Evolutionary conservation across 306 rosid genomes (phyloP), one percentile per base, ranked within the genome.

Genomic region (Inga laurina): DNA sequence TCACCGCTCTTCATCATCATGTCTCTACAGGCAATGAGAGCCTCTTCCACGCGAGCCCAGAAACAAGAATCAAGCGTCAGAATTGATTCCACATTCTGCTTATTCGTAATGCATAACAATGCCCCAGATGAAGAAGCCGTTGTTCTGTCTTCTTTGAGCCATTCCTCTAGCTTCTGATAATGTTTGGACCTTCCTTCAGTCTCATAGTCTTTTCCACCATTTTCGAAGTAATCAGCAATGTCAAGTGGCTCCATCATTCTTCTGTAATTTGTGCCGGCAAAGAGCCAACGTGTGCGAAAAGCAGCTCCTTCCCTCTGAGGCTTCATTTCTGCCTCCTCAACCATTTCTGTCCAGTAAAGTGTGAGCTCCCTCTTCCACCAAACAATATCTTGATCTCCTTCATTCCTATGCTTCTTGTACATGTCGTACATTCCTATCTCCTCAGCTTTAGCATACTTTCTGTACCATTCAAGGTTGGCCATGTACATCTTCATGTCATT

Each of bases 31-130:
- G 49, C 83, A 56, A 90, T 70, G 24, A 57, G 78, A 72, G 94
- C 94, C 72, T 93, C 94, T 85, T 94, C 98, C 62, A 93, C 94
- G 11, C 71, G 65, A 19, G 89, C 93, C 97, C 97, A 91, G 79
- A 94, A 94, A 83, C 94, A 90, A 19, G 97, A 91, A 84, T 91
- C 97, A 22, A 86, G 66, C 3, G 90, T 94, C 57, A 93, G 84
- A 79, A 76, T 79, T 12, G 77, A 49, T 11, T 72, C 75, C 72
- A 91, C 91, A 3, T 65, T 76, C 52, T 75, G 72, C 44, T 22
- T 85, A 13, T 70, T 86, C 9, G 18, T 3, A 2, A 11, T 73
- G 21, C 52, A 78, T 24, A 78, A 19, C 24, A 0, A 13, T 8
- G 0, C 52, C 56, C 46, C 48, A 1, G 39, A 5, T 15, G 77